Evolutionary conservation across 2,329 filamentous ascomycete genomes (phyloP), one percentile per base, ranked within the genome.

Genomic region (Neospermospora avenae): DNA sequence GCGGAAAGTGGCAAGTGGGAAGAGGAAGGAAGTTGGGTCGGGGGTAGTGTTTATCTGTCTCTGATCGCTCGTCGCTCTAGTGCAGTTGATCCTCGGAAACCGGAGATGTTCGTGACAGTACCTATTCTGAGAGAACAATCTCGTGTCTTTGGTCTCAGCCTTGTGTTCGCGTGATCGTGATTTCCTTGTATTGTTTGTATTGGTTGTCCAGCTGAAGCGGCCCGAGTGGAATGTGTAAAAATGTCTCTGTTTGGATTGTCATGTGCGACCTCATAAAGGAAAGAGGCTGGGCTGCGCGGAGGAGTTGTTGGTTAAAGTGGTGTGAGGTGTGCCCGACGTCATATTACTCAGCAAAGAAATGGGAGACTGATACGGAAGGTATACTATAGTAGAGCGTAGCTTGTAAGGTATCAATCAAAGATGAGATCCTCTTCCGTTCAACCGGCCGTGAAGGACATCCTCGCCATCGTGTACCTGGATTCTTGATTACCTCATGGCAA

Each of bases 301-400:
- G 16, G 45, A n/a, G n/a, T n/a, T n/a, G n/a, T n/a, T n/a, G 45
- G 28, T 34, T 34, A 18, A 57, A 45, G 39, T 25, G 25, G 48
- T 57, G 44, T 25, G 25, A 34, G 41, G 24, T 25, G 41, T 11
- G 25, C 42, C 20, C 51, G 49, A 60, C 57, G 61, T 60, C 61
- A 63, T 55, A 46, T 63, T 58, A 57, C 45, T 58, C 54, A 60
- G 37, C 53, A 56, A 2, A 14, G 31, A 37, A 37, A 3, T 34
- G 16, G 25, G 7, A 22, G 22, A 31, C 35, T 13, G 35, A 37
- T 14, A 3, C 13, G 37, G 4, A 39, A 16, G 25, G n/a, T 22
- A 20, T 34, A 49, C 16, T 41, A 41, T 46, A 18, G 35, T 42
- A 51, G n/a, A n/a, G n/a, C n/a, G 31, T 35, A 35, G 31, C 31